Percentiles rank a stretch among this genome's conserved stretches.
Conservation (phyloP, 768 basidiomycete species). For the Pholiota molesta region DNA sequence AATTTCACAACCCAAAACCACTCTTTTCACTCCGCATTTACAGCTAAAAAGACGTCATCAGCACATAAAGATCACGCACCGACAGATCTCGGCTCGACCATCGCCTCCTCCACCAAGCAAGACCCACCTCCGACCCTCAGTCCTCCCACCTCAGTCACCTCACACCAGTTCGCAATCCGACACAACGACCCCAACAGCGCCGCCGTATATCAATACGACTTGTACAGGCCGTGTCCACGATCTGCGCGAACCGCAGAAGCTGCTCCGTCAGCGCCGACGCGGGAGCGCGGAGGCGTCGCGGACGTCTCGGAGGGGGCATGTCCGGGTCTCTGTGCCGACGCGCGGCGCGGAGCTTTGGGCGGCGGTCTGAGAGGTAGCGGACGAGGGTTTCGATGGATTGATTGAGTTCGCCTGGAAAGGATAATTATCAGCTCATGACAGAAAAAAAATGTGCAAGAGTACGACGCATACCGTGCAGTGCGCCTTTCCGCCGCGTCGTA, state of each 20-base stretch:
- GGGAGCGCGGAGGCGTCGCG: conserved; percentile 78
- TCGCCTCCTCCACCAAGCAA: conserved; percentile 17
- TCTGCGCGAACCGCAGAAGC: conserved; percentile 85
- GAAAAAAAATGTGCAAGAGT: not conserved
- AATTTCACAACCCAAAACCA: too few species aligned
- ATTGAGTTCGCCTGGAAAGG: conserved; percentile 55
- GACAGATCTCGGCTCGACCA: conserved; percentile 77
- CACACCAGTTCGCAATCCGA: conserved; percentile 95
- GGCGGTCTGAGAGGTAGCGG: conserved; percentile 85
- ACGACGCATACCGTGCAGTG: conserved; percentile 31
- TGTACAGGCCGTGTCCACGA: conserved; percentile 97
- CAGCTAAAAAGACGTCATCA: too few species aligned
- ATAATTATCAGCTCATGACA: not conserved
- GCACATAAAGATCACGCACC: too few species aligned
- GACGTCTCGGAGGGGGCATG: conserved; percentile 72
- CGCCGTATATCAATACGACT: conserved; percentile 78
- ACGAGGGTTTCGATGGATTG: conserved; percentile 87
- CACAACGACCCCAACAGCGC: conserved; percentile 84
- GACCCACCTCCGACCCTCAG: conserved; percentile 68
- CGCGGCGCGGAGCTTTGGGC: conserved; percentile 83
- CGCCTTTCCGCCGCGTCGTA: conserved; percentile 33
- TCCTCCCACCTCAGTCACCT: conserved; percentile 80
- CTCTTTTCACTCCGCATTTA: too few species aligned
- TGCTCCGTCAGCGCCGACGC: conserved; percentile 72
- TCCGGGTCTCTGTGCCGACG: conserved; percentile 71